Base-by-base conservation (phyloP, 1,139 yeast genomes). In the Blastobotrys niveus region DNA sequence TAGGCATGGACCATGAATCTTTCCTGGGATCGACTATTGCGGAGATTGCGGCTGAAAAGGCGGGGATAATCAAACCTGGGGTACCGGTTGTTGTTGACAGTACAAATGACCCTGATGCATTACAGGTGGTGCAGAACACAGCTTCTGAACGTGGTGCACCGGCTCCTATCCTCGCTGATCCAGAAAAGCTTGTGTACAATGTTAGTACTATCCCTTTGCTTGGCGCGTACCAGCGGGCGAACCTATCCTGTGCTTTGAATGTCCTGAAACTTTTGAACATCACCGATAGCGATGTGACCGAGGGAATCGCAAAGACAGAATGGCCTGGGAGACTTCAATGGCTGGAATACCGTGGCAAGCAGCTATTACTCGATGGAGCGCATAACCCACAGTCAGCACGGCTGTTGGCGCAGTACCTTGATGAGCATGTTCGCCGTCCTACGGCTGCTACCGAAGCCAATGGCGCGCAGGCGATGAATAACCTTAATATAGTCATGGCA, bases 331-430 rank as follows among this genome's bases (percentile, higher is more conserved):
- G 73, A 9, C 52, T 69, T 38, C 70, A 69, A 46, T 56, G 57
- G 59, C 22, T 59, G 12, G 42, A 43, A 6, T 0, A 77, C 79
- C 59, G 27, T 79, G 87, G 86, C 80, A 82, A 3, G 83, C 83
- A 1, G 64, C 65, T 82, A 0, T 62, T 87, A 6, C 55, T 88
- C 1, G 98, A 91, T 63, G 98, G 98, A 2, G 97, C 97, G 0
- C 98, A 91, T 61, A 91, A 91, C 59, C 79, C 78, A 17, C 79
- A 81, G 52, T 95, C 96, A 0, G 94, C 96, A 0, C 63, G 67
- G 21, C 87, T 82, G 55, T 67, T 91, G 31, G 74, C 72, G 0
- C 65, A 66, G 35, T 79, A 67, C 53, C 58, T 80, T 2, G 56
- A 39, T 19, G 14, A 9, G 4, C 20, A 38, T 14, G 14, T 38